A percentile compares a stretch with the other conserved stretches of the same genome.
These are phyloP conservation scores for Coemansia sp. DNA, from an alignment of 192 early-diverging fungal species.

Conservation along the genomic window DNA sequence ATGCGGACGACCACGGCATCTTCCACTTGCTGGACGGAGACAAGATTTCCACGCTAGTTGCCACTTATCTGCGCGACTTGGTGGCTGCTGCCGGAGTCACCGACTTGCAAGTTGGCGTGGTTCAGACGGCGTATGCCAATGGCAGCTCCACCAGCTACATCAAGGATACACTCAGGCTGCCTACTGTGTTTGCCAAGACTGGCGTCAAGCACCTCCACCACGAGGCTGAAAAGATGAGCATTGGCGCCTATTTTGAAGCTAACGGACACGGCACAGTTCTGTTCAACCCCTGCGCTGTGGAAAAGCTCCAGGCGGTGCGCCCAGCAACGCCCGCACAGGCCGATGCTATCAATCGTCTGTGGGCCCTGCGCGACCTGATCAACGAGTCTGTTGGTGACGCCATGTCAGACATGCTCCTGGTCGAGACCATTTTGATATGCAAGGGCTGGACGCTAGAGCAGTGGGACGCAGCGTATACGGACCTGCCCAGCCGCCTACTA, in stretches of 20 bases:
- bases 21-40: constrained; percentile 98
- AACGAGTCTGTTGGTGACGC: constrained; percentile 99
- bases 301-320: constrained; percentile 25
- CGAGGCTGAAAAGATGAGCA: constrained; percentile 94
- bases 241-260: constrained; percentile 99
- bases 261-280: constrained; percentile 99
- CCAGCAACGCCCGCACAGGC: constrained; percentile 71
- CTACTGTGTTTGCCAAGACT: constrained; percentile 93
- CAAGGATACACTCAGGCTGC: constrained; percentile 85
- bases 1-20: constrained; percentile 65
- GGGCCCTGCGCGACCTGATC: constrained; percentile 87
- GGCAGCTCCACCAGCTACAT: constrained; percentile 95
- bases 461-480: constrained; percentile 94
- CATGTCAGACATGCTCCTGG: constrained; percentile 93
- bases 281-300: constrained; percentile 87
- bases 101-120: constrained; percentile 86
- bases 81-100: constrained; percentile 78
- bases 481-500: constrained; percentile 91
- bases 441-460: constrained; percentile 76
- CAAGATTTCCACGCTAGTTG: constrained; percentile 95
- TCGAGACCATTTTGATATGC: constrained; percentile 89
- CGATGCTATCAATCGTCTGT: constrained; percentile 77
- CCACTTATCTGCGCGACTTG: constrained; percentile 90
- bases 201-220: constrained; percentile 99
- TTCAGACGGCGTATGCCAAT: constrained; percentile 99